Conservation (phyloP, 2,329 filamentous ascomycete genomes). For the Chrysosporium keratinophilum region DNA sequence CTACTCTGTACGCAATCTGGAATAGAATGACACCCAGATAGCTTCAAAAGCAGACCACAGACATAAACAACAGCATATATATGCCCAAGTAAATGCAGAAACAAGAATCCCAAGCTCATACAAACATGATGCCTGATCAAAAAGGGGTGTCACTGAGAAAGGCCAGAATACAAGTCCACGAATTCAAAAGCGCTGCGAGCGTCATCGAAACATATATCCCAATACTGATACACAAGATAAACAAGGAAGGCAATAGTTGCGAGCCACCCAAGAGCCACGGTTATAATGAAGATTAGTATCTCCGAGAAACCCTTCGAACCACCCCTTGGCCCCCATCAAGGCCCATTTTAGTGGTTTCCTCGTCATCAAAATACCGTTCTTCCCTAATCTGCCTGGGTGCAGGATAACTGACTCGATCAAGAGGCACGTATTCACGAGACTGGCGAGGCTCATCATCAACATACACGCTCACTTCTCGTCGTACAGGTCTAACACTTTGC, state of each 20-base stretch:
- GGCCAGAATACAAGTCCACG: neutral
- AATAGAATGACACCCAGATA: neutral
- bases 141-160: neutral
- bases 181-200: neutral
- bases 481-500: constrained; percentile 36
- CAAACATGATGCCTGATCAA: neutral
- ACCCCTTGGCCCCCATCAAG: constrained; percentile 25
- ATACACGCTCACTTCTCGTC: constrained; percentile 35
- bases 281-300: constrained; percentile 22
- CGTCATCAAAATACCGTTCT: constrained; percentile 30
- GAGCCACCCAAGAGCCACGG: neutral
- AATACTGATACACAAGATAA: neutral
- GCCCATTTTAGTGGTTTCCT: constrained; percentile 26
- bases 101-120: neutral
- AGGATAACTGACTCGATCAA: constrained; percentile 33
- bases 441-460: constrained; percentile 30
- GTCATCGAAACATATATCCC: neutral
- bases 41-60: neutral
- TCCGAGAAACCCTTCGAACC: constrained; percentile 26
- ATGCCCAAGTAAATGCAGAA: neutral
- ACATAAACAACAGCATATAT: neutral
- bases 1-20: neutral
- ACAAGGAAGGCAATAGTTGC: neutral
- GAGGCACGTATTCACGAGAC: constrained; percentile 42
- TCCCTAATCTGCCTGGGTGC: constrained; percentile 29